Evolutionary conservation across 148 eudicot species (phyloP).

Genomic region (Chenopodium formosanum): DNA sequence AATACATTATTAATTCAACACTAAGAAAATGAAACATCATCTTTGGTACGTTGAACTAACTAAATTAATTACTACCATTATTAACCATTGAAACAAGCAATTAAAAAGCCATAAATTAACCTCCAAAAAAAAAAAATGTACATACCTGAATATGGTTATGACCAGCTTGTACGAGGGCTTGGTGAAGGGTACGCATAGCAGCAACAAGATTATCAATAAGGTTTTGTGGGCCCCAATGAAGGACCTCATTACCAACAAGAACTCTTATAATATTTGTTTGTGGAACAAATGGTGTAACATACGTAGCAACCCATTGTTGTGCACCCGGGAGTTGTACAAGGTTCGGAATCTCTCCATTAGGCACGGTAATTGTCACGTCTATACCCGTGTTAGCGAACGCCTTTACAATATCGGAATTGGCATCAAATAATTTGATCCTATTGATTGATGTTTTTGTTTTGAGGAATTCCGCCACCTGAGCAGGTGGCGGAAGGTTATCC

Average conservation of each 20-base stretch:
- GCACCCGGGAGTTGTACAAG: constrained; percentile 43
- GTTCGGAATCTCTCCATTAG: constrained; percentile 65
- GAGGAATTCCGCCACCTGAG: constrained; percentile 68
- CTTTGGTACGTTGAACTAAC: not conserved
- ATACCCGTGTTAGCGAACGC: constrained; percentile 71
- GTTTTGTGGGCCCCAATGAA: constrained; percentile 71
- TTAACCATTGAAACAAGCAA: too few species aligned
- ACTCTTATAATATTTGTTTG: constrained; percentile 48
- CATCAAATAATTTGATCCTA: constrained; percentile 65
- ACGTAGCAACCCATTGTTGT: constrained; percentile 46
- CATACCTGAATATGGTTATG: constrained; percentile 39
- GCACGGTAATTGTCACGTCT: constrained; percentile 56
- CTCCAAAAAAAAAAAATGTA: not conserved
- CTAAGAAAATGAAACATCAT: not conserved
- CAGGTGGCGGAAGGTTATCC: constrained; percentile 66
- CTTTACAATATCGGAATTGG: constrained; percentile 54
- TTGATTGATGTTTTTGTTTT: constrained; percentile 53
- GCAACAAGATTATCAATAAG: constrained; percentile 51
- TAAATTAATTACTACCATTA: too few species aligned
- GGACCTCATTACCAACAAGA: constrained; percentile 68
- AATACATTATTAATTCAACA: not conserved
- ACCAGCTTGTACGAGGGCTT: constrained; percentile 44
- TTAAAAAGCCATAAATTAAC: not conserved
- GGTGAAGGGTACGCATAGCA: constrained; percentile 59
- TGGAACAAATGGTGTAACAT: constrained; percentile 62